Conservation (phyloP, 2,329 filamentous ascomycete genomes). For the Monilinia aucupariae region DNA sequence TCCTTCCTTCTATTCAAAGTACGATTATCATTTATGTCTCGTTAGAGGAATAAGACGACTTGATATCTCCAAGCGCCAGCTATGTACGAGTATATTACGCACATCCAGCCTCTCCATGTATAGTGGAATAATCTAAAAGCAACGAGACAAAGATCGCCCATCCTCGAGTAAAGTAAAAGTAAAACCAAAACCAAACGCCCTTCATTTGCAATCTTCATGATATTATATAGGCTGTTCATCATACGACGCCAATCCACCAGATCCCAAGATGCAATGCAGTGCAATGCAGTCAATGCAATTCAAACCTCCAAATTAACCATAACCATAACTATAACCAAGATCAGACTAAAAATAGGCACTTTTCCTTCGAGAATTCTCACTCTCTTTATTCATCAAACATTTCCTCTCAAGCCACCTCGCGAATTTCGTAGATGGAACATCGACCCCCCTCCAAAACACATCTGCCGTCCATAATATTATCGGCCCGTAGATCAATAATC, state of each 20-base stretch:
- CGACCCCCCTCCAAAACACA: slow-evolving; percentile 53
- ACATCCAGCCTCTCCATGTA: not conserved
- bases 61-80: not conserved
- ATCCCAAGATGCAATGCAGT: not conserved
- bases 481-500: slow-evolving; percentile 41
- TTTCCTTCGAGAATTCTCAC: not conserved
- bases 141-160: no score
- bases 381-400: slow-evolving; percentile 25
- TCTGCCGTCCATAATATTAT: slow-evolving; percentile 50
- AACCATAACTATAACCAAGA: not conserved
- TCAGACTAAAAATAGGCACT: not conserved
- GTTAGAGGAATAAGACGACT: no score
- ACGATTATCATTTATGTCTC: no score
- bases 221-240: no score
- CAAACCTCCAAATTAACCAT: not conserved
- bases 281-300: no score
- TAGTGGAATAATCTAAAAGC: no score
- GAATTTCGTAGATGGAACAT: slow-evolving; percentile 46
- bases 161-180: no score
- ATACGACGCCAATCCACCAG: no score
- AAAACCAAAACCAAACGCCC: not conserved
- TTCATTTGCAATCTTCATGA: no score
- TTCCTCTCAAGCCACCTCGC: slow-evolving; percentile 42
- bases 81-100: no score
- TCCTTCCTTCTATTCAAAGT: no score